A percentile compares a stretch with the other conserved stretches of the same genome.
phyloP scores from a whole-genome alignment of 2,329 filamentous ascomycete species.

The Metarhizium anisopliae region DNA sequence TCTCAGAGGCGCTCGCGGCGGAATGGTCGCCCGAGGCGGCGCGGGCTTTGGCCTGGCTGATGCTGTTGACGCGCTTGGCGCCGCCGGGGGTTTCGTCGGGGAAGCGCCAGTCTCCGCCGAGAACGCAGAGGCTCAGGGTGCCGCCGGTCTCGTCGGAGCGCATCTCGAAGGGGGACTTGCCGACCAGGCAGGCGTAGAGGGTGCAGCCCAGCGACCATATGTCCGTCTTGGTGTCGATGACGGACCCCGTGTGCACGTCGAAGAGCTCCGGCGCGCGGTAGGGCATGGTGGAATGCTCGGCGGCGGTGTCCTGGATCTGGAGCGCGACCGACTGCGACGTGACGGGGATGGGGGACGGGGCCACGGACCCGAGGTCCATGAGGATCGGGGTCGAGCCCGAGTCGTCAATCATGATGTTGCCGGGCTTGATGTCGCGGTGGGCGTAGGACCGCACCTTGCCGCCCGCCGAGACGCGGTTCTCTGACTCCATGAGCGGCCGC shows the following conservation, averaged over 20 bases:
- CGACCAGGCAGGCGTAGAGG: constrained; percentile 92
- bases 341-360: constrained; percentile 78
- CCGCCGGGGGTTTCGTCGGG: constrained; percentile 71
- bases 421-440: constrained; percentile 93
- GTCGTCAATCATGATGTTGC: constrained; percentile 98
- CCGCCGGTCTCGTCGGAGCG: constrained; percentile 94
- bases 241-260: constrained; percentile 86
- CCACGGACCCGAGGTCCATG: constrained; percentile 93
- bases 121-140: constrained; percentile 81
- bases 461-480: constrained; percentile 56
- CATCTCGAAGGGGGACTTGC: constrained; percentile 94
- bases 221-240: constrained; percentile 93
- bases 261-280: constrained; percentile 97
- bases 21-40: constrained; percentile 18
- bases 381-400: constrained; percentile 81
- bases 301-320: constrained; percentile 86
- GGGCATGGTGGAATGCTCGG: constrained; percentile 96
- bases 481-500: constrained; percentile 73
- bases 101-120: constrained; percentile 93
- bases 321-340: constrained; percentile 85
- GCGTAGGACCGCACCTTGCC: constrained; percentile 68
- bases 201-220: constrained; percentile 98
- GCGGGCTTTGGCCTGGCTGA: constrained; percentile 22
- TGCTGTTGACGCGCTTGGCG: constrained; percentile 35
- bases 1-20: constrained; percentile 10